Percentiles rank a stretch among this genome's conserved stretches.
Conservation (phyloP, 768 basidiomycete genomes). For the Pisolithus orientalis region DNA sequence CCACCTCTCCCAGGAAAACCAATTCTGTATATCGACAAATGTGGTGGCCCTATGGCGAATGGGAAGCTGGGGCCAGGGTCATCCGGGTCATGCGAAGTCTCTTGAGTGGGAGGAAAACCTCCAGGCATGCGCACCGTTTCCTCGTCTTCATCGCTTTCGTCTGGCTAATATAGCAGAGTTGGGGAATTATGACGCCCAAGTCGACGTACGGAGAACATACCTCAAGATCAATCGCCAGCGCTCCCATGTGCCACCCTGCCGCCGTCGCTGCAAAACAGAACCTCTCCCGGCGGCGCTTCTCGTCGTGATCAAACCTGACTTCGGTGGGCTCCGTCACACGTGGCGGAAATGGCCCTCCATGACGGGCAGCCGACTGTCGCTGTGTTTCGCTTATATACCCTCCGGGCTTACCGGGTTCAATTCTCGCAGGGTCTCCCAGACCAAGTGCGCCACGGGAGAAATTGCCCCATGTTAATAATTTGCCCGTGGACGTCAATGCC, state of each 20-base stretch:
- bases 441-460: constrained; percentile 81
- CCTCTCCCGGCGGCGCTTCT: constrained; percentile 42
- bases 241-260: constrained; percentile 89
- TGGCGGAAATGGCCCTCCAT: constrained; percentile 25
- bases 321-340: constrained; percentile 55
- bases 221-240: constrained; percentile 80
- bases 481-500: constrained; percentile 73
- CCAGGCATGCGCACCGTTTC: constrained; percentile 26
- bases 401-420: constrained; percentile 53
- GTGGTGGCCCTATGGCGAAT: constrained; percentile 9
- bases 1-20: constrained; percentile 55
- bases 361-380: constrained; percentile 21
- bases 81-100: constrained; percentile 9
- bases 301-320: constrained; percentile 65
- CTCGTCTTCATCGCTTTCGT: constrained; percentile 31
- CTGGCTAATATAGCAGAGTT: constrained; percentile 12
- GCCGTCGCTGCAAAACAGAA: constrained; percentile 82
- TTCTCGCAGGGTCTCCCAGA: constrained; percentile 62
- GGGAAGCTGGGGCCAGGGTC: constrained; percentile 1
- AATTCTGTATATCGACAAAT: constrained; percentile 38
- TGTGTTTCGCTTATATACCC: constrained; percentile 43
- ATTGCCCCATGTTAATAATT: constrained; percentile 74
- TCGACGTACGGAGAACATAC: constrained; percentile 28
- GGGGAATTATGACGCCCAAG: background rate
- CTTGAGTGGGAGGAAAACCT: constrained; percentile 21